phyloP scores from a whole-genome alignment of 73 alveolate species.

The Stentor coeruleus region DNA sequence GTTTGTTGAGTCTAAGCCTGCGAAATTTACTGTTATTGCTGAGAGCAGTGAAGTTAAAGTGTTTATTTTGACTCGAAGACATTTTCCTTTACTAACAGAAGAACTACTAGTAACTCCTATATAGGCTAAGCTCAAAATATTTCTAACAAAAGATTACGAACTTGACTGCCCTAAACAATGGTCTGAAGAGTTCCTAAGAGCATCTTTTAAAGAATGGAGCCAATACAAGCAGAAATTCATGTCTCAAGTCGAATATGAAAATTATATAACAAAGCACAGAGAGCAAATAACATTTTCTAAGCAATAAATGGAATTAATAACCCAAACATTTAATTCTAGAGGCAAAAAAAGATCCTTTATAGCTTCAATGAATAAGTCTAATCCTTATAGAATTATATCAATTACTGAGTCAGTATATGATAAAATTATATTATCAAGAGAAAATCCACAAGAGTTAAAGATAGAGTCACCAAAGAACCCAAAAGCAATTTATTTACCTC shows the following conservation, averaged over 20 bases:
- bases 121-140: not conserved
- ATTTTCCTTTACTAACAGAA: slow-evolving; percentile 4
- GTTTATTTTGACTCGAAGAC: slow-evolving; percentile 11
- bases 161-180: slow-evolving; percentile 28
- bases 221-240: not conserved
- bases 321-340: too few relatives aligned
- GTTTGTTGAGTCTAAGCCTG: not conserved
- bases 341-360: not conserved
- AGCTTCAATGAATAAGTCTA: not conserved
- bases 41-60: slow-evolving; percentile 15
- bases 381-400: not conserved
- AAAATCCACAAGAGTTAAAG: not conserved
- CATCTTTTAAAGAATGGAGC: slow-evolving; percentile 1
- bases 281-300: too few relatives aligned
- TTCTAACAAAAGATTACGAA: slow-evolving; percentile 11
- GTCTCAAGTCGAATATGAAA: not conserved
- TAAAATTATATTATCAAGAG: not conserved
- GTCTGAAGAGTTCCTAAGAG: not conserved
- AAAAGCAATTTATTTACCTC: not conserved
- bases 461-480: not conserved
- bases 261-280: not conserved
- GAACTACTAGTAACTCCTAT: not conserved
- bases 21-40: slow-evolving; percentile 24
- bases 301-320: too few relatives aligned
- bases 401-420: not conserved